Base-by-base conservation (phyloP, 176 grass and related monocot genomes). In the Triticum monococcum region DNA sequence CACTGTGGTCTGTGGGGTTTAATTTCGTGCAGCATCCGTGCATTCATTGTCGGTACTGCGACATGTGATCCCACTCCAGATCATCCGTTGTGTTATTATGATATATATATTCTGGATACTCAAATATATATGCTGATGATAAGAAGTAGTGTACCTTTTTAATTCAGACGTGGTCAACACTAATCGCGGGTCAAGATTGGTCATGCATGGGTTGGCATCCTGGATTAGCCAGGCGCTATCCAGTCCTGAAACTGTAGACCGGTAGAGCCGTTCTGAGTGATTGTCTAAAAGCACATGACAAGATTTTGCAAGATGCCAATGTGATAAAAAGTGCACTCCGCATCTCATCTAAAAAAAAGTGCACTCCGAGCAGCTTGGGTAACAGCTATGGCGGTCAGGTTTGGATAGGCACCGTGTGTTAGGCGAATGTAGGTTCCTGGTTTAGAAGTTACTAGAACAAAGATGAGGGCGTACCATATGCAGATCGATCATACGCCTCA, bases 281-380 rank as follows among this genome's bases (percentile, higher is more conserved):
- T 57, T 20, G 18, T 59, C 54, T 59, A 59, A 59, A 59, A 59
- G 16, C 43, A 45, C 16, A 3, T 59, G 31, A n/a, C 12, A 62
- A 67, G 31, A 73, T 84, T 57, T 30, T 73, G 66, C 64, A 52
- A 84, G 75, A 84, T 84, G 23, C 66, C 33, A 23, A 18, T 17
- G 81, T 45, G 56, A 89, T 64, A 79, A 79, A 75, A 72, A 64
- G 81, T 37, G 35, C 35, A 36, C 35, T 36, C 35, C 35, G 35
- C 35, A 36, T 36, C 35, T 36, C 35, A 1, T 36, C 35, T 36
- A 36, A 36, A 36, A 36, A 36, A 36, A 36, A 7, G 35, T 36
- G 26, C 4, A 24, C 9, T 36, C 31, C 16, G 14, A 68, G 30
- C 14, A 9, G 31, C 31, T 23, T 40, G 26, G 14, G 30, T 8